A percentile compares a stretch with the other conserved stretches of the same genome.
These are phyloP conservation scores for Eremochloa ophiuroides DNA, from an alignment of 176 grass and related monocot genomes.

Conservation along the genomic window DNA sequence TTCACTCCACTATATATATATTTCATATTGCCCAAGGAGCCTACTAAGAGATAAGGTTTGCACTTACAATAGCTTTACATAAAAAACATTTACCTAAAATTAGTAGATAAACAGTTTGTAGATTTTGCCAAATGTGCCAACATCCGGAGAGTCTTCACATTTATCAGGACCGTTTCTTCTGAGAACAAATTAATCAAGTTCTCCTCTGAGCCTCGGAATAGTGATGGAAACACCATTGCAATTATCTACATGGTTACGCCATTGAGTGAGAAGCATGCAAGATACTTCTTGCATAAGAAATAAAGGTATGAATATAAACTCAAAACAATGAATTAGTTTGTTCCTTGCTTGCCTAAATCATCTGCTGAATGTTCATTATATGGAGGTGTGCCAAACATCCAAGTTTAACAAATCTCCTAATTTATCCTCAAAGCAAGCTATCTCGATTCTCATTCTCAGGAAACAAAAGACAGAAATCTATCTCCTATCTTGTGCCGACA, in stretches of 20 bases:
- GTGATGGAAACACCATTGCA: constrained; percentile 63
- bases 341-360: neutral
- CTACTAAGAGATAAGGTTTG: neutral
- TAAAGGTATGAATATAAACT: constrained; percentile 5
- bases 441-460: too few relatives aligned
- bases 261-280: constrained; percentile 30
- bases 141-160: constrained; percentile 72
- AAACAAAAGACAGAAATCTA: neutral
- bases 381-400: neutral
- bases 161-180: constrained; percentile 49
- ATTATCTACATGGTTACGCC: constrained; percentile 50
- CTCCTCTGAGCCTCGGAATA: constrained; percentile 57
- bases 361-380: neutral
- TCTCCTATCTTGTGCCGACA: neutral
- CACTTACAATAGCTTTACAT: constrained; percentile 19
- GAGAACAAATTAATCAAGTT: constrained; percentile 65
- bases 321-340: neutral
- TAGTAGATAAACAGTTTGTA: constrained; percentile 46
- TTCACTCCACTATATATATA: neutral
- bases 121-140: constrained; percentile 68
- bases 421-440: neutral
- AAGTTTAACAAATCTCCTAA: neutral
- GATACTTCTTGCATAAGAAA: constrained; percentile 12
- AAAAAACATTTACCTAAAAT: constrained; percentile 58
- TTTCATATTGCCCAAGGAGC: neutral